These are phyloP conservation scores for Capronia americana DNA, from an alignment of 2,329 filamentous ascomycete genomes.

Conservation along the genomic window DNA sequence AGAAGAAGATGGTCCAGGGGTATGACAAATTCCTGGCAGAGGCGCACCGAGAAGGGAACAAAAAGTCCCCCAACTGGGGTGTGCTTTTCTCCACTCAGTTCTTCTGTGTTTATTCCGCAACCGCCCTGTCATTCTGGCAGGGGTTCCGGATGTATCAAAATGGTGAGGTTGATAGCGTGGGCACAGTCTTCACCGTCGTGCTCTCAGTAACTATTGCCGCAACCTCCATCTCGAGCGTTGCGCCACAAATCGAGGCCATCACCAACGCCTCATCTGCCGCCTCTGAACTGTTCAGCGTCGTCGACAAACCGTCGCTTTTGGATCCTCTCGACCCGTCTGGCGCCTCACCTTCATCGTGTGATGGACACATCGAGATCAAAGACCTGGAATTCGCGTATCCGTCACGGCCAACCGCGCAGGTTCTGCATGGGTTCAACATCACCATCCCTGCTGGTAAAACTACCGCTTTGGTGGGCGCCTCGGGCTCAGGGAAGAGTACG, in stretches of 20 bases:
- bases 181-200: slow-evolving; percentile 42
- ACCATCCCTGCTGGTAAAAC: slow-evolving; percentile 47
- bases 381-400: slow-evolving; percentile 76
- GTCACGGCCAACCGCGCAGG: slow-evolving; percentile 46
- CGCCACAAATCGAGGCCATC: slow-evolving; percentile 51
- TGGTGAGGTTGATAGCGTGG: slow-evolving; percentile 42
- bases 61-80: slow-evolving; percentile 53
- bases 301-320: slow-evolving; percentile 84
- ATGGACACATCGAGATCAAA: slow-evolving; percentile 63
- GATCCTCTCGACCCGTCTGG: slow-evolving; percentile 76
- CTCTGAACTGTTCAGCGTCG: slow-evolving; percentile 75
- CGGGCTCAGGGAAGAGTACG: slow-evolving; percentile 55
- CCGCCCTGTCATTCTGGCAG: slow-evolving; percentile 61
- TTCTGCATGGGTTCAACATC: slow-evolving; percentile 46
- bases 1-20: slow-evolving; percentile 50
- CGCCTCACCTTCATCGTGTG: slow-evolving; percentile 57
- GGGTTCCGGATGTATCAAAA: slow-evolving; percentile 43
- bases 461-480: slow-evolving; percentile 53
- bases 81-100: slow-evolving; percentile 52
- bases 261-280: slow-evolving; percentile 53
- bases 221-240: slow-evolving; percentile 33
- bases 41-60: slow-evolving; percentile 54
- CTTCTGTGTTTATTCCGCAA: slow-evolving; percentile 69
- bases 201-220: slow-evolving; percentile 35
- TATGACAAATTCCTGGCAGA: slow-evolving; percentile 53